Evolutionary conservation across 306 rosid species (phyloP), one percentile per base, ranked within the genome.

Genomic region (Argentina anserina): DNA sequence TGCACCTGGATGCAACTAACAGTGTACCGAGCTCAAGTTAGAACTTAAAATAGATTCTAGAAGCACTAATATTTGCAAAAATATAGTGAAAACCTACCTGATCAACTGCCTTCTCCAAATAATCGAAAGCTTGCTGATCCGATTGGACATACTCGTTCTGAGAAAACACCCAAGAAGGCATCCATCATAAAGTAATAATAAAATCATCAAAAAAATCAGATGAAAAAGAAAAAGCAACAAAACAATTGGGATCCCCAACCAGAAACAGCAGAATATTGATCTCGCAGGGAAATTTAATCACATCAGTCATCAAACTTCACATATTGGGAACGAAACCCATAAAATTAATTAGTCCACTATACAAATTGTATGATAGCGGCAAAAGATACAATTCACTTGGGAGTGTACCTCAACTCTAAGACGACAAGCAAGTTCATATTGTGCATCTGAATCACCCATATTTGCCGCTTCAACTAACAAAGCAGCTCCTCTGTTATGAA

Each of bases 1-100:
- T 55, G 98, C 96, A 76, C 90, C 95, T 79, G 98, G 91, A 86
- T 94, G 97, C 84, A 89, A 80, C 98, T 94, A 77, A 49, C 85
- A 75, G 75, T 72, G 84, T 33, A 69, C 71, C 68, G 67, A 67
- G 81, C 37, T 47, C 76, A 43, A 62, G 63, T 86, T 37, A 92
- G 87, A 82, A 79, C 80, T 75, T 41, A 41, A 70, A 43, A 42
- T 71, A 26, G 36, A 73, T 63, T 72, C 49, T 18, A 3, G 33
- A 79, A 59, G 67, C 75, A 39, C 58, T 63, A 41, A 62, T 56
- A 36, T 47, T 76, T 31, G 73, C 17, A 72, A 56, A 80, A 70
- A 47, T 73, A 58, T 77, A 65, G 65, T 18, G n/a, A 64, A 77
- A 53, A 74, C 34, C 36, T 83, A 94, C 99, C 95, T 89, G 96